Conservation (phyloP, 805 yeast genomes). For the Barnettozyma sp. region DNA sequence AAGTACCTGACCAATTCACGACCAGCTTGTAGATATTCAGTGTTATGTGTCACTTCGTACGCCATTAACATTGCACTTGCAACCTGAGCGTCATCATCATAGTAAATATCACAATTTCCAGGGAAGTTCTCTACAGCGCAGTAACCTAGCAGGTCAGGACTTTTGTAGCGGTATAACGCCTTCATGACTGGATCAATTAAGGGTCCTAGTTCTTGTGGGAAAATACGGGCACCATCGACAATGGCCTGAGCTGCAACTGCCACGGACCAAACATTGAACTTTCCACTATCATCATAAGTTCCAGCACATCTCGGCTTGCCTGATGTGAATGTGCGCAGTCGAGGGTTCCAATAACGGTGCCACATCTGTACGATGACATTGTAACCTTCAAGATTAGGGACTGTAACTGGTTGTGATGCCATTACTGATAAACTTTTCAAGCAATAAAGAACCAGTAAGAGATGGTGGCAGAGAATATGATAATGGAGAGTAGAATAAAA, state of each 20-base stretch:
- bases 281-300: slow-evolving; percentile 43
- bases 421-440: background rate
- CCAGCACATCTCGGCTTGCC: slow-evolving; percentile 30
- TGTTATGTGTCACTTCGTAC: slow-evolving; percentile 58
- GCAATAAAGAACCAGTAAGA: too few relatives aligned
- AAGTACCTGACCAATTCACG: slow-evolving; percentile 52
- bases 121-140: slow-evolving; percentile 57
- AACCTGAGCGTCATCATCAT: slow-evolving; percentile 72
- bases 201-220: slow-evolving; percentile 47
- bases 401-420: slow-evolving; percentile 11
- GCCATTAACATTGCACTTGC: slow-evolving; percentile 59
- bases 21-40: slow-evolving; percentile 45
- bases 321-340: slow-evolving; percentile 19
- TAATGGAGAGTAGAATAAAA: background rate
- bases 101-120: slow-evolving; percentile 58
- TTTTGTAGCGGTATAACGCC: slow-evolving; percentile 45
- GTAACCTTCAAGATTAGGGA: slow-evolving; percentile 24
- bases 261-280: slow-evolving; percentile 62
- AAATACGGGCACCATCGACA: slow-evolving; percentile 49
- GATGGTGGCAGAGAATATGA: background rate
- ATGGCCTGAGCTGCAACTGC: slow-evolving; percentile 61
- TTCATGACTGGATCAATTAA: slow-evolving; percentile 45
- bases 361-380: slow-evolving; percentile 18
- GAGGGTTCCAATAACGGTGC: slow-evolving; percentile 21
- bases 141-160: slow-evolving; percentile 45